Evolutionary conservation across 371 early-diverging fungal species (phyloP).

Genomic region (Apophysomyces variabilis): DNA sequence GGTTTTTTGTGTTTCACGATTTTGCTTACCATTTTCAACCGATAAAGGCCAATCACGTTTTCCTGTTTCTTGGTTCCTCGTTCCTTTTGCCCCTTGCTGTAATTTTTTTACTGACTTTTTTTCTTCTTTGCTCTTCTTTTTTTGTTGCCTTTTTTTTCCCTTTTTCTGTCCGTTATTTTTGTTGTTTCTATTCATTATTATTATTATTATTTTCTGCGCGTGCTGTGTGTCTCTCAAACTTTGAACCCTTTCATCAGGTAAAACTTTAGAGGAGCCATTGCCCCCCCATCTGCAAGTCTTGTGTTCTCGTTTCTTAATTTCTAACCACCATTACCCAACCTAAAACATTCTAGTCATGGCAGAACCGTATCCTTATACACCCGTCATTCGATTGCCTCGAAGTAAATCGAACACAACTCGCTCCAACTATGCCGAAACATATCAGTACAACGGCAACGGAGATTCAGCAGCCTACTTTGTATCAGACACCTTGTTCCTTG

Average conservation of each 20-base stretch:
- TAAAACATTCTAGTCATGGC: conserved; percentile 25
- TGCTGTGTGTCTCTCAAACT: too few relatives aligned
- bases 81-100: conserved; percentile 6
- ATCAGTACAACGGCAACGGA: conserved; percentile 4
- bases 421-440: conserved; percentile 14
- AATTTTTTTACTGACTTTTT: neutral
- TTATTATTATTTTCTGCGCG: neutral
- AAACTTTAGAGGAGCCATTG: neutral
- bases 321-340: neutral
- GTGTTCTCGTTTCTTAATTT: neutral
- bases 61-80: neutral
- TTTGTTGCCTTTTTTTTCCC: neutral
- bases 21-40: conserved; percentile 4
- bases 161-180: neutral
- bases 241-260: conserved; percentile 2
- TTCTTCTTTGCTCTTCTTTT: neutral
- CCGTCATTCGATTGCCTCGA: conserved; percentile 45
- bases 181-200: neutral
- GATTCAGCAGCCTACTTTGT: conserved; percentile 39
- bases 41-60: conserved; percentile 8
- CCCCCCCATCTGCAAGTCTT: neutral
- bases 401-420: conserved; percentile 35
- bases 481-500: conserved; percentile 45
- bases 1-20: conserved; percentile 2
- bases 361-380: conserved; percentile 34